phyloP scores from a whole-genome alignment of 805 yeast genomes.

The Jamesozyma rosinii region DNA sequence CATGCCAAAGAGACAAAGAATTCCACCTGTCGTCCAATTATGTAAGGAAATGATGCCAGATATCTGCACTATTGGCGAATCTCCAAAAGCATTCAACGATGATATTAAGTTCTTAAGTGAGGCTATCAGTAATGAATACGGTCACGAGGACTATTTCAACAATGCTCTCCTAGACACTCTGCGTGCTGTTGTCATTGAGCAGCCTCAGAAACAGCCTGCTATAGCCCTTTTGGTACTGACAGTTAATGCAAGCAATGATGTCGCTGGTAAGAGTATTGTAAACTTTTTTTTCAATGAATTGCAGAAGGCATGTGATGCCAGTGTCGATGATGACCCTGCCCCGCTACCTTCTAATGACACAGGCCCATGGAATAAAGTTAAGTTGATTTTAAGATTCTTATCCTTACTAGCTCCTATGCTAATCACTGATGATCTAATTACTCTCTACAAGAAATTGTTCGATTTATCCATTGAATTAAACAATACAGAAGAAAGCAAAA shows the following conservation, averaged over 20 bases:
- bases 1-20: slow-evolving; percentile 27
- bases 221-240: slow-evolving; percentile 58
- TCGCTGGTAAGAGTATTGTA: slow-evolving; percentile 59
- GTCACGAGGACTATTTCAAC: slow-evolving; percentile 50
- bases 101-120: slow-evolving; percentile 58
- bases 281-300: slow-evolving; percentile 60
- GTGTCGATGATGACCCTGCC: slow-evolving; percentile 19
- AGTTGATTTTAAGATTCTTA: slow-evolving; percentile 61
- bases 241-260: slow-evolving; percentile 52
- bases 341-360: slow-evolving; percentile 31
- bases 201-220: slow-evolving; percentile 81
- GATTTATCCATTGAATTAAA: slow-evolving; percentile 50
- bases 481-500: slow-evolving; percentile 23
- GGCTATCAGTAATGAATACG: slow-evolving; percentile 58
- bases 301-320: slow-evolving; percentile 43
- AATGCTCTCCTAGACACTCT: slow-evolving; percentile 52
- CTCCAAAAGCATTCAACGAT: slow-evolving; percentile 42
- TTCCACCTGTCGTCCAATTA: slow-evolving; percentile 39
- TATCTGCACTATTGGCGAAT: slow-evolving; percentile 54
- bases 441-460: slow-evolving; percentile 46
- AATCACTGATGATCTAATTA: slow-evolving; percentile 38
- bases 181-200: slow-evolving; percentile 66
- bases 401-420: slow-evolving; percentile 58
- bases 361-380: slow-evolving; percentile 63
- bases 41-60: slow-evolving; percentile 42